Base-by-base conservation (phyloP, 257 asterid genomes). In the Solanum pinnatisectum region DNA sequence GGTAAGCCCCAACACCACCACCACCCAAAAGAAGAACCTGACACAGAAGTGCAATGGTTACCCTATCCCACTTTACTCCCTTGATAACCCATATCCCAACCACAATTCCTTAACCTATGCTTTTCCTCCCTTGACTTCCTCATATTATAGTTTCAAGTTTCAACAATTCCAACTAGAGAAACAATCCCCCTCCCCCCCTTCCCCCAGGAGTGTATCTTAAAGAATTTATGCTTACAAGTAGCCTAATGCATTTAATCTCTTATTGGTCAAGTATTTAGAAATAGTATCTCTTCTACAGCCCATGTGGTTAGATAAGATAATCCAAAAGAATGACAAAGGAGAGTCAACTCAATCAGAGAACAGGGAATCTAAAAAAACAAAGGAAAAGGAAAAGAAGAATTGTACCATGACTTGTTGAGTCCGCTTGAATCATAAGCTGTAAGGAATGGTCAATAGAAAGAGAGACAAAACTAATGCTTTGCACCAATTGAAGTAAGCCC, bases 401-500 rank as follows among this genome's bases (percentile, higher is more conserved):
- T 70, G 72, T 92, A 97, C 99, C 99, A 70, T 96, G 90, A 92
- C 95, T 92, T 63, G 90, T 77, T 32, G 91, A 94, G 89, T 97
- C 99, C 70, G 99, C 96, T 91, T 95, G 99, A 87, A 89, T 88
- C 87, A 96, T 94, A 18, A 94, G 93, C 90, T 95, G 98, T 81
- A 97, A 92, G 84, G 99, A 96, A 88, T 95, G 99, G 87, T 97
- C 99, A 87, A 97, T 91, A 7, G 99, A 96, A 88, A 96, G 91
- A 10, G 99, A 96, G 88, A 94, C 92, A 44, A 97, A 97, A 92
- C 98, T 96, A 90, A 97, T 95, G 94, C 99, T 97, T 91, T 95
- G 98, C 87, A 96, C 96, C 98, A 98, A 97, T 87, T 97, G 99
- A 91, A 95, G 94, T 90, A 96, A 90, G 89, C 98, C 98, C 92